These are phyloP conservation scores for Coffea humblotiana DNA, from an alignment of 305 asterid genomes.

Conservation along the genomic window DNA sequence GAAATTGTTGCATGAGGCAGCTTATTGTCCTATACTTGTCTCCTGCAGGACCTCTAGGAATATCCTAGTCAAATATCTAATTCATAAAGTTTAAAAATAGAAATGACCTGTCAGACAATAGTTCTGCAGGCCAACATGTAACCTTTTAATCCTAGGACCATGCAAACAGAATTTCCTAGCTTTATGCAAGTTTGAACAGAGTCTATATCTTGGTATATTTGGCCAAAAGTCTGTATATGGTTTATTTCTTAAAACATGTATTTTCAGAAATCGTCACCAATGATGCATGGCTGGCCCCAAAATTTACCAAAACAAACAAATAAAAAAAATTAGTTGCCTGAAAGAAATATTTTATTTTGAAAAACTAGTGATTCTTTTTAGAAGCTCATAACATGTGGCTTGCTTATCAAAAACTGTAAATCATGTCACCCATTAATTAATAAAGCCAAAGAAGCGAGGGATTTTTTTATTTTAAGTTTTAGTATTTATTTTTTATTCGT, in stretches of 20 bases:
- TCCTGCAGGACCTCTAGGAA: neutral
- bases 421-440: neutral
- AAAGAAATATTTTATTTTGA: neutral
- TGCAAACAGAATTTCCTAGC: neutral
- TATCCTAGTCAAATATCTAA: neutral
- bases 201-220: neutral
- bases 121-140: neutral
- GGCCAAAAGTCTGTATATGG: neutral
- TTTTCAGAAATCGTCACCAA: neutral
- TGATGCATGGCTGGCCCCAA: neutral
- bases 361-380: neutral
- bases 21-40: constrained; percentile 8
- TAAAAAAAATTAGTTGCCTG: neutral
- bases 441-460: neutral
- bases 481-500: no score
- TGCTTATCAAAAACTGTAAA: neutral
- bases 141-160: neutral
- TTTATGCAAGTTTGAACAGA: neutral
- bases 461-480: no score
- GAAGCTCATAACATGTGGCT: neutral
- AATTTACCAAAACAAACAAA: neutral
- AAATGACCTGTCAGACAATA: neutral
- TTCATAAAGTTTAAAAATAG: neutral
- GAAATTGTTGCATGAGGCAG: constrained; percentile 14
- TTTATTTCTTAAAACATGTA: neutral